Conservation (phyloP, 1,284 basidiomycete species). For the Chalciporus piperatoides region DNA sequence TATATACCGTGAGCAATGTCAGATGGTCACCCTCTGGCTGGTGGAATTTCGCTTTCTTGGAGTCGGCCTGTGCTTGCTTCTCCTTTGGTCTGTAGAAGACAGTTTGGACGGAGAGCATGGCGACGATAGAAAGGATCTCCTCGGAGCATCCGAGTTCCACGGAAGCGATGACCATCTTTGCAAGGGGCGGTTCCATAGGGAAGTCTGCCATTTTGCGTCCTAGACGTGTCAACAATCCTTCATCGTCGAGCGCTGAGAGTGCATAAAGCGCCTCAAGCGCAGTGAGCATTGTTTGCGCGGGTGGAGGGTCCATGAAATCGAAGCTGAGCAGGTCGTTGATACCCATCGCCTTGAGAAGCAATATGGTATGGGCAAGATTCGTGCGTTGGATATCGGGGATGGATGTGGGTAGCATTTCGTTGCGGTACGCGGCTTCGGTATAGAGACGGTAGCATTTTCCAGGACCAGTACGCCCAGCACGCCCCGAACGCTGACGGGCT, state of each 20-base stretch:
- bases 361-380: constrained; percentile 89
- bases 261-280: constrained; percentile 94
- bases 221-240: constrained; percentile 89
- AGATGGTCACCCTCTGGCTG: constrained; percentile 98
- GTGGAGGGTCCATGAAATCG: constrained; percentile 99
- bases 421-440: constrained; percentile 95
- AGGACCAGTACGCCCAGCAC: constrained; percentile 96
- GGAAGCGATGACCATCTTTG: constrained; percentile 99
- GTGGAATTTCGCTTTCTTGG: constrained; percentile 98
- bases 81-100: constrained; percentile 99
- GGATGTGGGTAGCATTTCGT: constrained; percentile 98
- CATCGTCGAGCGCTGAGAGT: constrained; percentile 93
- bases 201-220: constrained; percentile 99
- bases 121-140: constrained; percentile 94
- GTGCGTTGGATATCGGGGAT: constrained; percentile 98
- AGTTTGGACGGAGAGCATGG: constrained; percentile 95
- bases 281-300: constrained; percentile 92
- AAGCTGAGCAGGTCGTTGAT: constrained; percentile 98
- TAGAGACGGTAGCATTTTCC: constrained; percentile 98
- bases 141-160: constrained; percentile 97
- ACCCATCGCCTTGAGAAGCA: constrained; percentile 98
- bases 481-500: constrained; percentile 91
- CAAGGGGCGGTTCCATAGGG: constrained; percentile 94
- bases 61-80: constrained; percentile 98
- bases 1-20: constrained; percentile 94